Conservation (phyloP, 2,329 filamentous ascomycete genomes). For the Calonectria honghensis region DNA sequence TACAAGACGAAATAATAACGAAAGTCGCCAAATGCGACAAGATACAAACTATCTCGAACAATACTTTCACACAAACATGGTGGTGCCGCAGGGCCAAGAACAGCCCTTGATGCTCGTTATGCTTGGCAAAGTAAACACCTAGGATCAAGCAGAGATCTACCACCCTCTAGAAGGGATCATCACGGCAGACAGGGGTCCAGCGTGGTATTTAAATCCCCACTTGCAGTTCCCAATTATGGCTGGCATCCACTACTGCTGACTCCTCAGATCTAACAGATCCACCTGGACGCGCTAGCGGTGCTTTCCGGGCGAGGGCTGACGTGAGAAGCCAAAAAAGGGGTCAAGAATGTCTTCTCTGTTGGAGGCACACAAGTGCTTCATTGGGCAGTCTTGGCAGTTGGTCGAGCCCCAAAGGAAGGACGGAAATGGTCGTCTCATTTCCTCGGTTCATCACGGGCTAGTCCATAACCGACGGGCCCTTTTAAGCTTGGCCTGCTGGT, state of each 20-base stretch:
- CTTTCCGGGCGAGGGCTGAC: neutral
- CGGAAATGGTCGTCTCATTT: neutral
- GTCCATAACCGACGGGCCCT: neutral
- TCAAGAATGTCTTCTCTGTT: neutral
- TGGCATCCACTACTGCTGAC: neutral
- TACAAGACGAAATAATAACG: slow-evolving; percentile 14
- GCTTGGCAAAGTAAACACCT: neutral
- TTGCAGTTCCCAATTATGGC: neutral
- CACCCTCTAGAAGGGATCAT: slow-evolving; percentile 1
- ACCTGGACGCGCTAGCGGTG: neutral
- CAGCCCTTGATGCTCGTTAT: neutral
- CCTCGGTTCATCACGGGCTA: neutral
- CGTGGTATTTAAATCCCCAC: slow-evolving; percentile 6
- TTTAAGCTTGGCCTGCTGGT: neutral
- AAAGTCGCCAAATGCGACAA: neutral
- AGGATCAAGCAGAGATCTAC: slow-evolving; percentile 11
- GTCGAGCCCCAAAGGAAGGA: neutral
- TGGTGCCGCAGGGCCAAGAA: neutral
- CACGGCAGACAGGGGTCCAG: slow-evolving; percentile 26
- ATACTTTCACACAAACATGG: neutral
- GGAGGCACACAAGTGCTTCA: neutral
- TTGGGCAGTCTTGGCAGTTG: neutral
- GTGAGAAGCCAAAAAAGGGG: slow-evolving; percentile 8
- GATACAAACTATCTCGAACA: neutral
- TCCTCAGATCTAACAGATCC: slow-evolving; percentile 11